These are phyloP conservation scores for Stachybotrys elegans DNA, from an alignment of 2,329 filamentous ascomycete species.

Conservation along the genomic window DNA sequence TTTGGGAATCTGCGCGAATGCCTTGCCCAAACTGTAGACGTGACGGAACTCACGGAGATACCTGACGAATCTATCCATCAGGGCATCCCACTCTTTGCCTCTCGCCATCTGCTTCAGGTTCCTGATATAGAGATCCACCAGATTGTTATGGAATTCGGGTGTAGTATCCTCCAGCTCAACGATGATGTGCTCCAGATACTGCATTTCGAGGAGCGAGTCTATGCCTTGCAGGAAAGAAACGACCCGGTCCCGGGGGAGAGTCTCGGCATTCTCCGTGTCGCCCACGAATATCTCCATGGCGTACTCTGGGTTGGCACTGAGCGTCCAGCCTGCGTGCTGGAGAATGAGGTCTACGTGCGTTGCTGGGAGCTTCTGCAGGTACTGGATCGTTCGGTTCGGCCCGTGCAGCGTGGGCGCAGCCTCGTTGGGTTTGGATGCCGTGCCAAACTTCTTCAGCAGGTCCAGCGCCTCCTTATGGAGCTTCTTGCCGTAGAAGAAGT, in stretches of 20 bases:
- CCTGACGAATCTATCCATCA: conserved; percentile 62
- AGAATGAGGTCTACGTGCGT: conserved; percentile 87
- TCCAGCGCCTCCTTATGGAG: conserved; percentile 83
- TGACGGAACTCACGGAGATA: conserved; percentile 73
- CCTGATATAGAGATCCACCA: conserved; percentile 67
- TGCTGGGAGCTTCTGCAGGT: conserved; percentile 83
- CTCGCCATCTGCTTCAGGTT: conserved; percentile 42
- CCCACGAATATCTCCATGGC: conserved; percentile 92
- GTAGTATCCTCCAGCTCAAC: conserved; percentile 78
- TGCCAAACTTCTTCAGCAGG: conserved; percentile 76
- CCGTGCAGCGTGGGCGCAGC: conserved; percentile 62
- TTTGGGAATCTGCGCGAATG: conserved; percentile 70
- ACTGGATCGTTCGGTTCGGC: conserved; percentile 77
- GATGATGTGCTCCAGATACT: conserved; percentile 88
- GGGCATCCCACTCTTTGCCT: conserved; percentile 47
- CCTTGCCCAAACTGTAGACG: conserved; percentile 70
- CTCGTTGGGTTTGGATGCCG: conserved; percentile 45
- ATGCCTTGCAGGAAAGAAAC: conserved; percentile 68
- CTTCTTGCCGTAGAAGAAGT: conserved; percentile 94
- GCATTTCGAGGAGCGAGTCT: conserved; percentile 65
- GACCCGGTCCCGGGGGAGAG: conserved; percentile 71
- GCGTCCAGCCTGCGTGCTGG: conserved; percentile 85
- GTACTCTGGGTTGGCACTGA: conserved; percentile 64
- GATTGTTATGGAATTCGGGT: conserved; percentile 79
- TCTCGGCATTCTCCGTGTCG: conserved; percentile 93